Conservation (phyloP, 345 rosid genomes). For the Carallia brachiata region DNA sequence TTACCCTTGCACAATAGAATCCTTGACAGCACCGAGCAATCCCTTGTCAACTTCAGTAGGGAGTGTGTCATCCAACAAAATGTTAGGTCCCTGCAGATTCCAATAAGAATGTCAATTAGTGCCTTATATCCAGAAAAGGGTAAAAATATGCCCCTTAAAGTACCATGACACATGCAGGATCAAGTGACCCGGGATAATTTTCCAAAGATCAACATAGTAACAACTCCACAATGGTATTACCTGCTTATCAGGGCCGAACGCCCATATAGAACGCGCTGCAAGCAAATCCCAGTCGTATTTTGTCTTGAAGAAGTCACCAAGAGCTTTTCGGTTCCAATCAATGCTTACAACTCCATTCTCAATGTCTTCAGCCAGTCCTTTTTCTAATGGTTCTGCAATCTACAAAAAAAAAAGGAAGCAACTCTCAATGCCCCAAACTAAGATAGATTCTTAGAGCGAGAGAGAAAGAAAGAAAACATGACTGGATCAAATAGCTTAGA, state of each 20-base stretch:
- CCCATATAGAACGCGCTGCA: constrained; percentile 97
- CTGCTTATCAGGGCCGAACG: constrained; percentile 99
- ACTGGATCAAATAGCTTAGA: background rate
- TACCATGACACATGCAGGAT: constrained; percentile 1
- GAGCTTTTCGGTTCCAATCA: constrained; percentile 82
- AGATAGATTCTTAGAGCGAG: background rate
- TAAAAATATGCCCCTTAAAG: background rate
- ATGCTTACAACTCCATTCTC: constrained; percentile 85
- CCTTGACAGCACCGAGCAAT: constrained; percentile 78
- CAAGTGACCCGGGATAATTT: background rate
- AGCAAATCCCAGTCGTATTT: constrained; percentile 97
- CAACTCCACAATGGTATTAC: constrained; percentile 27
- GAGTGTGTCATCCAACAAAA: constrained; percentile 87
- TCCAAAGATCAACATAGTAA: background rate
- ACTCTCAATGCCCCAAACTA: background rate
- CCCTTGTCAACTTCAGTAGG: constrained; percentile 92
- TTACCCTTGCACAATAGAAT: constrained; percentile 97
- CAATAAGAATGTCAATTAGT: constrained; percentile 2
- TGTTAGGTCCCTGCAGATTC: constrained; percentile 76
- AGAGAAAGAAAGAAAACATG: background rate
- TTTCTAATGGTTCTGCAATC: constrained; percentile 98
- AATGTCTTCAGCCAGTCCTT: constrained; percentile 93
- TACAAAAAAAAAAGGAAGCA: constrained; percentile 27
- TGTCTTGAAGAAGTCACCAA: constrained; percentile 90
- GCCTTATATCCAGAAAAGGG: background rate